Evolutionary conservation across 2,329 filamentous ascomycete species (phyloP).

Genomic region (Fusarium begoniae): DNA sequence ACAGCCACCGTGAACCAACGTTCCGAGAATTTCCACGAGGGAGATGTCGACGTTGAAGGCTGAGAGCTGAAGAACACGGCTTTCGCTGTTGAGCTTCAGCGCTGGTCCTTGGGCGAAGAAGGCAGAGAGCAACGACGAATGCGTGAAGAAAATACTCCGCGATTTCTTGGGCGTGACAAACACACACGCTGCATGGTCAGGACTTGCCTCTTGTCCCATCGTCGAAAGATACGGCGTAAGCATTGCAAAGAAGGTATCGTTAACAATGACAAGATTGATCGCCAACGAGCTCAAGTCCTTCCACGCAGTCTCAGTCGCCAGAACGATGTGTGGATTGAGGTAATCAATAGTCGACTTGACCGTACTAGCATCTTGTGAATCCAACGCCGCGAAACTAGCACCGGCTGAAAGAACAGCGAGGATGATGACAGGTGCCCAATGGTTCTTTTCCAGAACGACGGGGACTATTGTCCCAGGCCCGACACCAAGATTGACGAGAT

Average conservation of each 20-base stretch:
- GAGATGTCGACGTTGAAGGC: constrained; percentile 64
- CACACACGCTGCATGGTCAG: constrained; percentile 65
- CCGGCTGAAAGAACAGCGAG: constrained; percentile 72
- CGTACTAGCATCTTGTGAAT: constrained; percentile 54
- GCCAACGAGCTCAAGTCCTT: constrained; percentile 52
- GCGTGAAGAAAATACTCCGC: constrained; percentile 70
- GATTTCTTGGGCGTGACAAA: constrained; percentile 67
- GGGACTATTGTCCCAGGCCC: constrained; percentile 66
- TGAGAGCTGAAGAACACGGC: constrained; percentile 66
- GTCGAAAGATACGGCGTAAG: constrained; percentile 46
- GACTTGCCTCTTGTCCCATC: constrained; percentile 46
- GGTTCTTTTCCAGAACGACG: constrained; percentile 74
- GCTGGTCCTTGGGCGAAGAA: constrained; percentile 61
- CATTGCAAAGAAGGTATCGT: constrained; percentile 52
- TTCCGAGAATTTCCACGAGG: constrained; percentile 61
- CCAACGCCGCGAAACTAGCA: constrained; percentile 61
- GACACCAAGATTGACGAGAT: constrained; percentile 62
- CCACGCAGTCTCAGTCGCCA: constrained; percentile 55
- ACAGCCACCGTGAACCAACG: constrained; percentile 65
- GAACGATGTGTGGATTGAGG: constrained; percentile 55
- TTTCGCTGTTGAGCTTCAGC: constrained; percentile 58
- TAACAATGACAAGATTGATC: constrained; percentile 53
- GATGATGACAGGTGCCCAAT: constrained; percentile 74
- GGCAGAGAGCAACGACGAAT: constrained; percentile 65
- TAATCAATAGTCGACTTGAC: constrained; percentile 55